Conservation (phyloP, 139 green algal genomes). For the Desmodesmus armatus region DNA sequence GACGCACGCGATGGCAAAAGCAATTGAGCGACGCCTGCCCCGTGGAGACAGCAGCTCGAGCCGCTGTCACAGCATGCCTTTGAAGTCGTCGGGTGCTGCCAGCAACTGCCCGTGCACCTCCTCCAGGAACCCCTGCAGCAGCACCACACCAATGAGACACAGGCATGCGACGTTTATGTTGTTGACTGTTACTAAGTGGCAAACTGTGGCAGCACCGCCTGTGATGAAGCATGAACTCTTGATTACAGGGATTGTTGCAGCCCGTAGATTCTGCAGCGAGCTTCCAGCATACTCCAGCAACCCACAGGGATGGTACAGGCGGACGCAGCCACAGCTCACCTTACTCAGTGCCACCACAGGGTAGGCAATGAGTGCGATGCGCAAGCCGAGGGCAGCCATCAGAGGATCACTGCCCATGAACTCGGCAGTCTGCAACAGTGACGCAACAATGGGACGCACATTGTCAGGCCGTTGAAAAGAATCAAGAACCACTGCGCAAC, state of each 20-base stretch:
- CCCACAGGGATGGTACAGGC: background rate
- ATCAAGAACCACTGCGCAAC: no score
- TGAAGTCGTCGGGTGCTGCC: constrained; percentile 28
- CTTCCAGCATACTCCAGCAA: no score
- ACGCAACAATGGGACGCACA: background rate
- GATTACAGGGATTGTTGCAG: no score
- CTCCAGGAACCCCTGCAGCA: constrained; percentile 23
- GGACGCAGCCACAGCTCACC: constrained; percentile 1
- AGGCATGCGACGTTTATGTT: no score
- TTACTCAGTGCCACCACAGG: constrained; percentile 29
- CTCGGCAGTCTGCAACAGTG: constrained; percentile 24
- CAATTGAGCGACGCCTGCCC: no score
- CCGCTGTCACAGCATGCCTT: constrained; percentile 29
- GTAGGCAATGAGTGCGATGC: constrained; percentile 43
- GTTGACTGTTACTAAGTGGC: no score
- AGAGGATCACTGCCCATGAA: constrained; percentile 43
- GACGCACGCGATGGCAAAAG: no score
- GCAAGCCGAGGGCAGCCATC: constrained; percentile 24
- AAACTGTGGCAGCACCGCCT: no score
- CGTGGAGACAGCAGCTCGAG: no score
- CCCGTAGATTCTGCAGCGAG: no score
- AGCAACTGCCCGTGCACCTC: constrained; percentile 25
- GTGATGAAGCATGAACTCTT: no score
- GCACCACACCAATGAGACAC: background rate
- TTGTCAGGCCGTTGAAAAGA: no score